Conservation (phyloP, 495 filamentous ascomycete species). For the Penicillium roqueforti region DNA sequence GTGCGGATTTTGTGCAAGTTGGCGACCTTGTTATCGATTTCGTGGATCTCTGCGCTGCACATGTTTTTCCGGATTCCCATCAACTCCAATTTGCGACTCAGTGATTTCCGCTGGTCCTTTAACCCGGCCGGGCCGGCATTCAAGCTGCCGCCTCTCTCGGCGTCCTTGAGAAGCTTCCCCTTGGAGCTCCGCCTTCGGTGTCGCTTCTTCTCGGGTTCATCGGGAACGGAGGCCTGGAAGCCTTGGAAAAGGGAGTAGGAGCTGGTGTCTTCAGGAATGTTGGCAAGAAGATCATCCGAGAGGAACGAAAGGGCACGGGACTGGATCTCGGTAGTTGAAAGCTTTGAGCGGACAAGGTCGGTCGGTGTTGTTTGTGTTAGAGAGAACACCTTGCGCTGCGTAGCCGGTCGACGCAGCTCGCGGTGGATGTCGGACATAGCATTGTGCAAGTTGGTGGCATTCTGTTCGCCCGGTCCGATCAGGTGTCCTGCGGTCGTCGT, state of each 20-base stretch:
- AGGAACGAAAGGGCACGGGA: conserved; percentile 86
- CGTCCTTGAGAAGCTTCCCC: conserved; percentile 67
- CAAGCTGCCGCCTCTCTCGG: conserved; percentile 45
- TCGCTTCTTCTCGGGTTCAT: conserved; percentile 58
- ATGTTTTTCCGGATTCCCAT: conserved; percentile 93
- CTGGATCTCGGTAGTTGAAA: conserved; percentile 90
- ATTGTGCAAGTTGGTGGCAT: conserved; percentile 62
- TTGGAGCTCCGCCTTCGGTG: conserved; percentile 68
- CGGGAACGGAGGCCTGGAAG: conserved; percentile 86
- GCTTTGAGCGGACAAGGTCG: conserved; percentile 85
- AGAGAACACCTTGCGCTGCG: conserved; percentile 86
- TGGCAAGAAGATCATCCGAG: conserved; percentile 81
- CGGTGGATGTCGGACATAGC: conserved; percentile 88
- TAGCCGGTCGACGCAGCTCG: conserved; percentile 72
- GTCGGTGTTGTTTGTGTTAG: conserved; percentile 84
- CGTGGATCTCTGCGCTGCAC: conserved; percentile 91
- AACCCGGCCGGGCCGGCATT: conserved; percentile 64
- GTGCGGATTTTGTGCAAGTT: conserved; percentile 92
- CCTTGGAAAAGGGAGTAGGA: conserved; percentile 93
- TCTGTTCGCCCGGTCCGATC: conserved; percentile 65
- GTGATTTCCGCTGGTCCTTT: conserved; percentile 68
- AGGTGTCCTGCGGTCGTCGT: conserved; percentile 89
- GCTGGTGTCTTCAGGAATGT: conserved; percentile 82
- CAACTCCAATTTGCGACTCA: conserved; percentile 85
- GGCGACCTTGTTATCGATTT: conserved; percentile 94